These are phyloP conservation scores for Blastomyces gilchristii DNA, from an alignment of 2,329 filamentous ascomycete species.

Conservation along the genomic window DNA sequence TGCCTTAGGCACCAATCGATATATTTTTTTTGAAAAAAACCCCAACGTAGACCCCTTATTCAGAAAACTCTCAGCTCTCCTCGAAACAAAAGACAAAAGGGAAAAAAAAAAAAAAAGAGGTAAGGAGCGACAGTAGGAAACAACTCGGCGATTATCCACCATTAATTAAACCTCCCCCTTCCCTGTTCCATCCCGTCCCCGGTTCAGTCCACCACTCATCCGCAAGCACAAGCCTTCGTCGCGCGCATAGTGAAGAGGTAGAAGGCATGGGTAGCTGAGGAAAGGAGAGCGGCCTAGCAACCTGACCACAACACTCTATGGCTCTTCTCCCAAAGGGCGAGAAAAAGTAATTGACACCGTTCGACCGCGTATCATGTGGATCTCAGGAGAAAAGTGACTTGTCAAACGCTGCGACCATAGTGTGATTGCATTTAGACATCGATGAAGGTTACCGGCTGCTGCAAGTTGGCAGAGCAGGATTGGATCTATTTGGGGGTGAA, in stretches of 20 bases:
- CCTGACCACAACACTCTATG: too few relatives aligned
- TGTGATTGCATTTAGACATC: slow-evolving; percentile 8
- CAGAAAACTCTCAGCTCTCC: not conserved
- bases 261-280: not conserved
- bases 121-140: slow-evolving; percentile 14
- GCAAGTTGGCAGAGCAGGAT: slow-evolving; percentile 13
- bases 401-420: not conserved
- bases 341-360: not conserved
- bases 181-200: not conserved
- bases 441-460: slow-evolving; percentile 11
- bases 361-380: not conserved
- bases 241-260: not conserved
- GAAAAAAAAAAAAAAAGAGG: not conserved
- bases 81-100: not conserved
- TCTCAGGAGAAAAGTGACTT: not conserved
- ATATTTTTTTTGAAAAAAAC: not conserved
- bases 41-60: not conserved
- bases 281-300: not conserved
- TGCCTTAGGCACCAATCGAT: not conserved
- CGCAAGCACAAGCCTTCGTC: not conserved
- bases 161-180: not conserved
- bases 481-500: slow-evolving; percentile 6
- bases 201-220: not conserved
- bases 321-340: not conserved
- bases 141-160: not conserved